Conservation (phyloP, 2,329 filamentous ascomycete genomes). For the Sporothrix pseudoabietina region DNA sequence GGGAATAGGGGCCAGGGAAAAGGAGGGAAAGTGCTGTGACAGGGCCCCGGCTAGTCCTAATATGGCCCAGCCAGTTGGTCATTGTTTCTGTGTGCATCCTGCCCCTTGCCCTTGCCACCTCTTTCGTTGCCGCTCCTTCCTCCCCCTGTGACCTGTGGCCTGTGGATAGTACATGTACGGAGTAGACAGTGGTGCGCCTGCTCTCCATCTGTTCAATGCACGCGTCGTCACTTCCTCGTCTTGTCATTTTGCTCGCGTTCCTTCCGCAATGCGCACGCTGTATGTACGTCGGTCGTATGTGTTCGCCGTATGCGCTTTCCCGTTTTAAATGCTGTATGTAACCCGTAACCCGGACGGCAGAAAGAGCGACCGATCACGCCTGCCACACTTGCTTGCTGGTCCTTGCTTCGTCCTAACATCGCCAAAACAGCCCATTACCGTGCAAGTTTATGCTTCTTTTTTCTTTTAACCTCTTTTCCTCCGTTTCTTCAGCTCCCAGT, state of each 20-base stretch:
- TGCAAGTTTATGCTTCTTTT: constrained; percentile 20
- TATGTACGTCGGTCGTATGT: background rate
- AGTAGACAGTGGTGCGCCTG: background rate
- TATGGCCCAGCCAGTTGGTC: constrained; percentile 15
- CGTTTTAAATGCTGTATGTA: background rate
- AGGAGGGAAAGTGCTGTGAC: constrained; percentile 21
- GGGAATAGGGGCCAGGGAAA: background rate
- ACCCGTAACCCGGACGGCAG: background rate
- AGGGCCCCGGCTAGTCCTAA: constrained; percentile 28
- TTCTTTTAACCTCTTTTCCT: background rate
- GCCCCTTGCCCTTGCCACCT: constrained; percentile 10
- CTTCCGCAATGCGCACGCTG: constrained; percentile 2
- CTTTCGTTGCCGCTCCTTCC: constrained; percentile 2
- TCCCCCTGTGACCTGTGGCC: background rate
- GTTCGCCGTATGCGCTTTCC: constrained; percentile 1
- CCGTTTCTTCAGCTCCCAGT: background rate
- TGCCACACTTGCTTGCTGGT: background rate
- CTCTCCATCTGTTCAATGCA: background rate
- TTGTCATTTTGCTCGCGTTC: background rate
- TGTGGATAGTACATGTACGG: no score
- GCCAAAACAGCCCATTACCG: constrained; percentile 8
- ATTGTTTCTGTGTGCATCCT: constrained; percentile 22
- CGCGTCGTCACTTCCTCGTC: constrained; percentile 12
- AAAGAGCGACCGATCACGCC: constrained; percentile 9
- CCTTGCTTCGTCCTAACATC: constrained; percentile 4